phyloP scores from a whole-genome alignment of 257 asterid genomes.

The Echium plantagineum region DNA sequence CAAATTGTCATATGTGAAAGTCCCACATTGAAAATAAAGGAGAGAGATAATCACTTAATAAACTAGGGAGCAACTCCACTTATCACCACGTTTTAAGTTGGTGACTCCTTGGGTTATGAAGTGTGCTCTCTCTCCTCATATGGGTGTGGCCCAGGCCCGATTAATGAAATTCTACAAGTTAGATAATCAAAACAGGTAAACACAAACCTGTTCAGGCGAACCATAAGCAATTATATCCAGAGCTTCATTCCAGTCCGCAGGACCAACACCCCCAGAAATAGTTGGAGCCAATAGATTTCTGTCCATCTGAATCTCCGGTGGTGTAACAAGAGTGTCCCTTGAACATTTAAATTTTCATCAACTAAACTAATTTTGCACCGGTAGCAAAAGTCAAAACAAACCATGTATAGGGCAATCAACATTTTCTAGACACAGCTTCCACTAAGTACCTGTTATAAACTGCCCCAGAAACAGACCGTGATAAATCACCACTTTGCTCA shows the following conservation, averaged over 20 bases:
- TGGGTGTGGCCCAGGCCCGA: too few species aligned
- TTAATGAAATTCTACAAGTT: too few species aligned
- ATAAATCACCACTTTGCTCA: slow-evolving; percentile 88
- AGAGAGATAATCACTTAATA: too few species aligned
- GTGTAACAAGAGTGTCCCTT: slow-evolving; percentile 62
- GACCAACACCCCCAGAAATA: slow-evolving; percentile 50
- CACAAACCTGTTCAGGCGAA: slow-evolving; percentile 99
- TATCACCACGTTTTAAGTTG: too few species aligned
- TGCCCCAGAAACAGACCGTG: slow-evolving; percentile 50
- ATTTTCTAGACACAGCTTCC: neutral
- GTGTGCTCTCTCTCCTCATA: too few species aligned
- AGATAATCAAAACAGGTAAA: too few species aligned
- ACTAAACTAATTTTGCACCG: too few species aligned
- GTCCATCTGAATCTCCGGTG: slow-evolving; percentile 54
- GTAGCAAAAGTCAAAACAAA: neutral
- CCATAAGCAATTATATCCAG: slow-evolving; percentile 68
- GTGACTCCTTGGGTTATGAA: too few species aligned
- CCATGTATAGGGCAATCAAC: neutral
- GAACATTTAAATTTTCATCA: slow-evolving; percentile 3
- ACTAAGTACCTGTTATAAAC: slow-evolving; percentile 45
- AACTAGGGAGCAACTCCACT: too few species aligned
- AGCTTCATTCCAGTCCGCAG: slow-evolving; percentile 95
- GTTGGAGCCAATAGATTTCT: slow-evolving; percentile 42
- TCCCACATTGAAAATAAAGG: too few species aligned
- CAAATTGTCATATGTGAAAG: too few species aligned